Evolutionary conservation across 2,329 filamentous ascomycete species (phyloP).

Genomic region (Alternaria longipes): DNA sequence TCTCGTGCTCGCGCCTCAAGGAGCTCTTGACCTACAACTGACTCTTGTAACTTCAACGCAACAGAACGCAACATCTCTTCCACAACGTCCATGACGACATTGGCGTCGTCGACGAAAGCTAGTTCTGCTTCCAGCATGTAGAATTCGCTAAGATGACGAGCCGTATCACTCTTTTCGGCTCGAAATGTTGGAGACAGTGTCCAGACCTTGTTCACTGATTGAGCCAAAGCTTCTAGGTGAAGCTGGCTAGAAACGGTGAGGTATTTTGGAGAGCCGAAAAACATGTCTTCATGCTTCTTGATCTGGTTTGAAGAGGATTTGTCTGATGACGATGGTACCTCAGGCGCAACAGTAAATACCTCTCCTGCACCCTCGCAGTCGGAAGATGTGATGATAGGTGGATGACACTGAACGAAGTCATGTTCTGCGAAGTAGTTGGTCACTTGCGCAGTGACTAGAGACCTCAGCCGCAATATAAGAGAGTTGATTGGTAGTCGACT

Average conservation of each 20-base stretch:
- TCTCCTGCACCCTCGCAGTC: constrained; percentile 97
- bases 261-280: constrained; percentile 90
- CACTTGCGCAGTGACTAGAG: constrained; percentile 76
- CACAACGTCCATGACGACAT: constrained; percentile 78
- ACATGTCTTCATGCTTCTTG: constrained; percentile 56
- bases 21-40: constrained; percentile 65
- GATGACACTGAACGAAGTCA: constrained; percentile 83
- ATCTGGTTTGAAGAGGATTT: constrained; percentile 34
- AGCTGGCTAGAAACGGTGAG: constrained; percentile 94
- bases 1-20: constrained; percentile 56
- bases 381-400: constrained; percentile 93
- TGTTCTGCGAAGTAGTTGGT: constrained; percentile 77
- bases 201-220: constrained; percentile 91
- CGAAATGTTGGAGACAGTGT: constrained; percentile 92
- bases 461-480: constrained; percentile 81
- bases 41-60: constrained; percentile 60
- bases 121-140: constrained; percentile 98
- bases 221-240: constrained; percentile 90
- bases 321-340: constrained; percentile 30
- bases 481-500: constrained; percentile 82
- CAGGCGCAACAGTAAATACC: constrained; percentile 75
- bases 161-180: constrained; percentile 84
- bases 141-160: constrained; percentile 94
- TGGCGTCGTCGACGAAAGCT: constrained; percentile 76
- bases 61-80: constrained; percentile 77